Conservation (phyloP, 805 yeast genomes). For the Lipomyces kockii region DNA sequence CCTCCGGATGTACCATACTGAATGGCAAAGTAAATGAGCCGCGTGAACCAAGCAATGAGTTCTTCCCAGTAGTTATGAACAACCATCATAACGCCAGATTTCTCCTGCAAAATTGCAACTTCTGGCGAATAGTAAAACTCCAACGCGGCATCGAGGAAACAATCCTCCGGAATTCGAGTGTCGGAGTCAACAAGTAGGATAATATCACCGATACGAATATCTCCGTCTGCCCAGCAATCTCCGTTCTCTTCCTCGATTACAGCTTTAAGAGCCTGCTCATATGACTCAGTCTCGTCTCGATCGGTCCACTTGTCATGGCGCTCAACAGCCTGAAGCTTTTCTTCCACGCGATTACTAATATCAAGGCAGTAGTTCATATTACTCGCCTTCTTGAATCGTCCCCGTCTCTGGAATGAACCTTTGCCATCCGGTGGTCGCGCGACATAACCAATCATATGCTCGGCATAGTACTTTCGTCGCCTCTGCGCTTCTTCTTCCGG, state of each 20-base stretch:
- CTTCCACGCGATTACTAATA: slow-evolving; percentile 19
- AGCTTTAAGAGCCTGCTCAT: background rate
- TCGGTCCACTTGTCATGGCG: slow-evolving; percentile 22
- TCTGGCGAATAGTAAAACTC: slow-evolving; percentile 23
- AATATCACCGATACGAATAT: slow-evolving; percentile 25
- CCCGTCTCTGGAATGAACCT: slow-evolving; percentile 21
- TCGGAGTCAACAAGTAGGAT: slow-evolving; percentile 24
- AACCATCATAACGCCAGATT: slow-evolving; percentile 29
- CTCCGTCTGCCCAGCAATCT: slow-evolving; percentile 21
- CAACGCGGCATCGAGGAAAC: slow-evolving; percentile 25
- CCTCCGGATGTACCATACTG: slow-evolving; percentile 22
- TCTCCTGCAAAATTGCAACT: slow-evolving; percentile 23
- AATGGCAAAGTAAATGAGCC: slow-evolving; percentile 22
- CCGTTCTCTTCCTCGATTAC: slow-evolving; percentile 18
- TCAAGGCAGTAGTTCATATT: slow-evolving; percentile 14
- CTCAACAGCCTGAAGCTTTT: slow-evolving; percentile 6
- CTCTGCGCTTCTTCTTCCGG: slow-evolving; percentile 10
- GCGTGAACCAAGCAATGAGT: slow-evolving; percentile 26
- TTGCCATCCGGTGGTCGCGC: slow-evolving; percentile 26
- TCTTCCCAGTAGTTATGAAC: slow-evolving; percentile 29
- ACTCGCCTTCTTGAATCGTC: slow-evolving; percentile 29
- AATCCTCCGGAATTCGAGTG: slow-evolving; percentile 25
- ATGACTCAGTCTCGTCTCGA: slow-evolving; percentile 12
- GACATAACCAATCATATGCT: slow-evolving; percentile 17
- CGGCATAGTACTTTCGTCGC: slow-evolving; percentile 16